Evolutionary conservation across 2,329 filamentous ascomycete genomes (phyloP), one percentile per base, ranked within the genome.

Genomic region (Curvularia verruculosa): DNA sequence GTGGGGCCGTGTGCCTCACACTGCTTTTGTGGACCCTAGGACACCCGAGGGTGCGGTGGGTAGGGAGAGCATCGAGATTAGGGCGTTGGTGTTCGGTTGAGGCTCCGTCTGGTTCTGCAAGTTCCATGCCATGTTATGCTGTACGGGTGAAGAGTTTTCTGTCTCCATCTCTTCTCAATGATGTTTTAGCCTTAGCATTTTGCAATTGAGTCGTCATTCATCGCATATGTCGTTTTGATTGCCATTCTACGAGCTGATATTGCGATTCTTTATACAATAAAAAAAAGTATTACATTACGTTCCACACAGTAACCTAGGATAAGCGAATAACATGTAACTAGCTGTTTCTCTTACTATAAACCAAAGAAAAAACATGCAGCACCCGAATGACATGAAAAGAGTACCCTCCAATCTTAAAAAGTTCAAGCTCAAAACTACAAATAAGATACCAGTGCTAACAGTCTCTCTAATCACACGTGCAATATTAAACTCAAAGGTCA

Each of bases 21-120:
- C 76, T 13, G 75, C 76, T 0, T 97, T 96, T 76, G 80, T 83
- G 37, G 89, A 96, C 73, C 88, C 90, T 1, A 80, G 88, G 58
- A 91, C 89, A 1, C 84, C 87, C 2, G 78, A 82, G 18, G 89
- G 88, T 44, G 91, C 89, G 4, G 86, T 87, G 61, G 85, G 84
- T 0, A 83, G 92, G 63, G 90, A 96, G 81, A 96, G 92, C 73
- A 96, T 97, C 72, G 93, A 97, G 77, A 90, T 96, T 15, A 84
- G 93, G 66, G 87, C 90, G 34, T 80, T 96, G 75, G 89, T 96
- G 0, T 96, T 96, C 82, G 90, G 89, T 10, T 74, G 56, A 52
- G 34, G 5, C 10, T 36, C 19, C 26, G 1, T 1, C 13, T 1
- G n/a, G 12, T 9, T 34, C 29, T 26, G 37, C 18, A 13, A 19